Conservation (phyloP, 768 basidiomycete genomes). For the Macrolepiota albuminosa region DNA sequence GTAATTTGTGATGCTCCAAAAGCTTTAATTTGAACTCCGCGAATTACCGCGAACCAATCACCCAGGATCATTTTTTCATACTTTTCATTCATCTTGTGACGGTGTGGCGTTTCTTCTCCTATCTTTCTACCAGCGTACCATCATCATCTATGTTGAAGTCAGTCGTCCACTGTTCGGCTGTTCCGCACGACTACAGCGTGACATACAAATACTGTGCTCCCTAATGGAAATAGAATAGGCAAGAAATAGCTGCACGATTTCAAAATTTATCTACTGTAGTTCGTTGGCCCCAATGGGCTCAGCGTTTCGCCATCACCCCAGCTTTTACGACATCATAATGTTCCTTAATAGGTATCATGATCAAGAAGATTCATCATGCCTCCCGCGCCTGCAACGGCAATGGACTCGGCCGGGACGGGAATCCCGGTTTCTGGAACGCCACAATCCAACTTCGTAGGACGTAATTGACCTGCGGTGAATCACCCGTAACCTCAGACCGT, state of each 20-base stretch:
- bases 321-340: neutral
- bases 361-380: neutral
- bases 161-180: neutral
- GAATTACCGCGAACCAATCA: neutral
- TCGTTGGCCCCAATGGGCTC: neutral
- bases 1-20: neutral
- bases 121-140: neutral
- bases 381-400: neutral
- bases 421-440: slow-evolving; percentile 1
- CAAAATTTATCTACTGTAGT: neutral
- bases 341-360: neutral
- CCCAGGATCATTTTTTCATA: neutral
- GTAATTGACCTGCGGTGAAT: neutral
- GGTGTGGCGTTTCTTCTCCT: neutral
- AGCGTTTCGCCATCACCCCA: neutral
- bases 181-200: neutral
- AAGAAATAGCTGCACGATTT: neutral
- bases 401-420: neutral
- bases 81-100: neutral
- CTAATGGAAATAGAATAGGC: neutral
- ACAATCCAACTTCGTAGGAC: neutral
- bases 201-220: neutral
- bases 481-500: neutral
- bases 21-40: slow-evolving; percentile 4
- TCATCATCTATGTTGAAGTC: neutral